A percentile compares a stretch with the other conserved stretches of the same genome.
These are phyloP conservation scores for Middelhovenomyces tepae DNA, from an alignment of 805 yeast species.

Conservation along the genomic window DNA sequence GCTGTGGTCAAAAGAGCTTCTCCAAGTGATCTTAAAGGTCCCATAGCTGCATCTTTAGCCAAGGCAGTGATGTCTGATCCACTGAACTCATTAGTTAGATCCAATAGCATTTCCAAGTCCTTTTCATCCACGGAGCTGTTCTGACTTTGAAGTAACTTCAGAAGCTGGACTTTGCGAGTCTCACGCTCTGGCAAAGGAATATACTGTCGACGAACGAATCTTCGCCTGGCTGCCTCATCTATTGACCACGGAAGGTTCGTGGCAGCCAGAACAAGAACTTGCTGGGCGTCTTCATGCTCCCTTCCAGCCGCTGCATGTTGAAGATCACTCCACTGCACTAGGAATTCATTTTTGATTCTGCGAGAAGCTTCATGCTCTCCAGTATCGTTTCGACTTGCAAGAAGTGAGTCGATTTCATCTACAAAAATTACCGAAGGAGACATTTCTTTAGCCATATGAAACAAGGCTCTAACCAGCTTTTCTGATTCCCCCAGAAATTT, in stretches of 20 bases:
- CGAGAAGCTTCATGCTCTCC: constrained; percentile 83
- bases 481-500: constrained; percentile 84
- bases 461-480: constrained; percentile 81
- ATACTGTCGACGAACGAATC: constrained; percentile 86
- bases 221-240: constrained; percentile 92
- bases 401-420: constrained; percentile 88
- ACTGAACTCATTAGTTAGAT: constrained; percentile 73
- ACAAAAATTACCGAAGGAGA: constrained; percentile 93
- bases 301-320: constrained; percentile 80
- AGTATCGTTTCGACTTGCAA: constrained; percentile 69
- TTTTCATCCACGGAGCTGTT: constrained; percentile 56
- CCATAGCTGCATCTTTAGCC: constrained; percentile 98
- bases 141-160: constrained; percentile 59
- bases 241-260: constrained; percentile 96
- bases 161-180: constrained; percentile 65
- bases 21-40: constrained; percentile 84
- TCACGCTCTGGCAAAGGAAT: constrained; percentile 89
- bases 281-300: constrained; percentile 40
- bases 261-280: constrained; percentile 89
- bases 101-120: constrained; percentile 54
- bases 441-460: constrained; percentile 70
- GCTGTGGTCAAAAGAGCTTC: constrained; percentile 64
- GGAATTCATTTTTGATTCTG: constrained; percentile 83
- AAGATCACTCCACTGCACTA: constrained; percentile 90
- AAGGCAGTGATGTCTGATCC: constrained; percentile 89